Conservation (phyloP, 306 rosid genomes). For the Mimosa bimucronata region DNA sequence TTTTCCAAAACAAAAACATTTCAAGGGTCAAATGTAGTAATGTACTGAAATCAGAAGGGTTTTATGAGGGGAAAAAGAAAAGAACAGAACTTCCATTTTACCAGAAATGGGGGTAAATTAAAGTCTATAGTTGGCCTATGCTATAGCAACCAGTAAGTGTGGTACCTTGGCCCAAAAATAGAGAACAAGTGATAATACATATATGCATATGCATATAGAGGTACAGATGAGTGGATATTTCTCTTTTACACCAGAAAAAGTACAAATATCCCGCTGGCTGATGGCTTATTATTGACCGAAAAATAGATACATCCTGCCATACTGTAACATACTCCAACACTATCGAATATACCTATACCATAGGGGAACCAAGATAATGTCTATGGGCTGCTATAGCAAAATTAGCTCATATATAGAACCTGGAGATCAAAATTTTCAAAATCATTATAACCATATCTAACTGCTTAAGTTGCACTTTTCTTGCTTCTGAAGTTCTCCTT, state of each 20-base stretch:
- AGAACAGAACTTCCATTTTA: background rate
- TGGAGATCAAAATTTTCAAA: background rate
- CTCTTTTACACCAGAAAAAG: background rate
- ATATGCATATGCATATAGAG: background rate
- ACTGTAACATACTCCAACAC: conserved; percentile 34
- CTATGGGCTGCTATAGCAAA: conserved; percentile 9
- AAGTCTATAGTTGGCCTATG: no score
- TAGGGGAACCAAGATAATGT: conserved; percentile 30
- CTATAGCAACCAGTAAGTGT: background rate
- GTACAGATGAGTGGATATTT: background rate
- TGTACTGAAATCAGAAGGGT: no score
- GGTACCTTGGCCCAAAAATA: background rate
- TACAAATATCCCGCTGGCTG: background rate
- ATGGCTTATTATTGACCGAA: background rate
- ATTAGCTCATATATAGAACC: background rate
- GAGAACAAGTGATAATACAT: background rate
- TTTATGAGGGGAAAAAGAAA: background rate
- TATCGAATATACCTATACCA: conserved; percentile 38
- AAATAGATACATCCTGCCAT: conserved; percentile 7
- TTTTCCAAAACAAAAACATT: no score
- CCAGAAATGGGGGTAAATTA: no score
- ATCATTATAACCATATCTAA: conserved; percentile 3
- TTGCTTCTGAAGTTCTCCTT: conserved; percentile 93
- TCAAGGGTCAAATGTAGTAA: no score
- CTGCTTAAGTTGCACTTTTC: conserved; percentile 60